Evolutionary conservation across 345 rosid genomes (phyloP).

Genomic region (Zanthoxylum bungeanum): DNA sequence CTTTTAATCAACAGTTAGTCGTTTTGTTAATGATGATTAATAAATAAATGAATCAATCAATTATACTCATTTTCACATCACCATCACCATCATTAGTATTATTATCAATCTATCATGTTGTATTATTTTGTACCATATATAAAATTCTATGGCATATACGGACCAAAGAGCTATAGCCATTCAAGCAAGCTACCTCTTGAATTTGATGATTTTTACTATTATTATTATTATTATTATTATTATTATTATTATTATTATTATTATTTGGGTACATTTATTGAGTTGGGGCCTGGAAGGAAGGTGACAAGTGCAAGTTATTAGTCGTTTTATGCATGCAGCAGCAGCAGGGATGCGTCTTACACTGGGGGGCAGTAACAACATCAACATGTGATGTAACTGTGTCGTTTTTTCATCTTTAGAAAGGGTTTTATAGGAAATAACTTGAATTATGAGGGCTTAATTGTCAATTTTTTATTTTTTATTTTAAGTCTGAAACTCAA

Average conservation of each 20-base stretch:
- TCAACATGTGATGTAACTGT: constrained; percentile 34
- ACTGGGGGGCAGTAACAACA: background rate
- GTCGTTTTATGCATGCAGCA: constrained; percentile 25
- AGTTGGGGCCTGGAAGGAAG: background rate
- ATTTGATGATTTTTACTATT: background rate
- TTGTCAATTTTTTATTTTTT: background rate
- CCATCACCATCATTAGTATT: background rate
- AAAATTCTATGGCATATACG: background rate
- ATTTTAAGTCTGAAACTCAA: too few relatives aligned
- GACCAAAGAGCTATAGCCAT: background rate
- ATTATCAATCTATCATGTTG: too few relatives aligned
- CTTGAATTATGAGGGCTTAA: background rate
- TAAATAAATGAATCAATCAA: background rate
- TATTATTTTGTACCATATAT: background rate
- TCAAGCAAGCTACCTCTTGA: background rate
- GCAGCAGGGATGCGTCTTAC: background rate
- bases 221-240: background rate
- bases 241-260: too few relatives aligned
- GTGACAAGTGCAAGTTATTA: constrained; percentile 20
- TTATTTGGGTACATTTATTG: background rate
- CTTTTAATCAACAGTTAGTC: background rate
- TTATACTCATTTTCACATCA: background rate
- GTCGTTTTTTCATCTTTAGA: constrained; percentile 16
- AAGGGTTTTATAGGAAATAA: background rate
- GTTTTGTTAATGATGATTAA: background rate